Conservation (phyloP, 352 stramenopile genomes). For the Globisporangium carolinianum region DNA sequence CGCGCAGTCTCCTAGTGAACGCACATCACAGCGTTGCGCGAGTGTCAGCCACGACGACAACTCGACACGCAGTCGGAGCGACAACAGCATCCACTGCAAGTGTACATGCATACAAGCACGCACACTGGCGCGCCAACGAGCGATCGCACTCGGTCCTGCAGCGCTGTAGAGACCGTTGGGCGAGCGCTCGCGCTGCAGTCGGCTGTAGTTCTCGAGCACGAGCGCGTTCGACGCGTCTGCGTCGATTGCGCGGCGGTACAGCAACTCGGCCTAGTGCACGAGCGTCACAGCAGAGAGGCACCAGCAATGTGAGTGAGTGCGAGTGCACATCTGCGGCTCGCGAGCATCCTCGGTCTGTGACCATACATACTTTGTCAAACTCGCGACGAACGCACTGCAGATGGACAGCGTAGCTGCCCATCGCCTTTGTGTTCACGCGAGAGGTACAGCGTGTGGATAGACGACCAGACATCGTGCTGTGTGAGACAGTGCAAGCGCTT, state of each 20-base stretch:
- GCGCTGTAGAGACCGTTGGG: slow-evolving; percentile 40
- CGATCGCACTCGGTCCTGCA: slow-evolving; percentile 44
- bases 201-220: slow-evolving; percentile 53
- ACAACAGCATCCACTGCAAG: slow-evolving; percentile 4
- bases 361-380: slow-evolving; percentile 35
- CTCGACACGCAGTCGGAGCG: no score
- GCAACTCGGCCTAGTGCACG: slow-evolving; percentile 32
- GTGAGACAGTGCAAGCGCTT: no score
- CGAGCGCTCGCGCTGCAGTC: slow-evolving; percentile 42
- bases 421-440: slow-evolving; percentile 19
- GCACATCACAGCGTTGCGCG: no score
- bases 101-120: neutral
- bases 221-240: slow-evolving; percentile 36
- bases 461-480: no score
- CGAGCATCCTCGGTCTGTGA: no score
- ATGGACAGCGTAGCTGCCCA: slow-evolving; percentile 62
- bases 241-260: slow-evolving; percentile 63
- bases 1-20: neutral
- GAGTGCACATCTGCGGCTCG: neutral
- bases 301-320: neutral
- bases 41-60: no score
- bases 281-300: neutral
- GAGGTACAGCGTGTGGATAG: neutral
- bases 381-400: slow-evolving; percentile 49
- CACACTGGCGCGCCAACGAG: slow-evolving; percentile 30